A percentile compares a stretch with the other conserved stretches of the same genome.
Conservation (phyloP, 2,329 filamentous ascomycete genomes). For the Coniochaeta pulveracea region DNA sequence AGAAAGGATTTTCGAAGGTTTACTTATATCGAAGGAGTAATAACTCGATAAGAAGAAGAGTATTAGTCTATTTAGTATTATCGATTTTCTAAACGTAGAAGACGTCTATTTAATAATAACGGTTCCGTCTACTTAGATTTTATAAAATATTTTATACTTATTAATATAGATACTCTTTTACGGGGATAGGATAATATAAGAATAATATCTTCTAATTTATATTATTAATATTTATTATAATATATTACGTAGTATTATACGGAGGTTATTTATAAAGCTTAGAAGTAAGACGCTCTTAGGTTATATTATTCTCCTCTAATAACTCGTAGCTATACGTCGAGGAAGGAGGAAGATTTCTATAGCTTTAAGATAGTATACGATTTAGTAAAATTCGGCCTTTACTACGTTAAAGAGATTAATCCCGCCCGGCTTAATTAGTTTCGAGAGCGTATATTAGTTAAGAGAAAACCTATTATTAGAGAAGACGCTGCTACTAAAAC, state of each 20-base stretch:
- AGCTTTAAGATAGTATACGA: neutral
- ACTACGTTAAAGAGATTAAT: neutral
- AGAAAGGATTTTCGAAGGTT: neutral
- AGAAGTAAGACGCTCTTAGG: neutral
- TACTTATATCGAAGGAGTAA: neutral
- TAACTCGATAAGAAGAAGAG: neutral
- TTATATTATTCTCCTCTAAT: neutral
- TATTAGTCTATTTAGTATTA: neutral
- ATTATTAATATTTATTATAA: neutral
- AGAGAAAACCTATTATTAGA: neutral
- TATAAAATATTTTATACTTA: neutral
- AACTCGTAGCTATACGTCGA: neutral
- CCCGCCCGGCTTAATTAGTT: neutral
- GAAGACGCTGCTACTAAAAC: neutral
- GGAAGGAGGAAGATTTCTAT: neutral
- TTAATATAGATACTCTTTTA: neutral
- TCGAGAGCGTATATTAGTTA: neutral
- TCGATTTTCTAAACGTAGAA: neutral
- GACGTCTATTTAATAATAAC: neutral
- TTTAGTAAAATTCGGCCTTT: neutral
- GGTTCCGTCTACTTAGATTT: neutral
- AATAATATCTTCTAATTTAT: neutral
- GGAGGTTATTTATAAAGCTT: neutral
- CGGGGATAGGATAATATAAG: neutral
- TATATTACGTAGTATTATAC: neutral